phyloP scores from a whole-genome alignment of 495 filamentous ascomycete genomes.

The Thermothielavioides terrestris region DNA sequence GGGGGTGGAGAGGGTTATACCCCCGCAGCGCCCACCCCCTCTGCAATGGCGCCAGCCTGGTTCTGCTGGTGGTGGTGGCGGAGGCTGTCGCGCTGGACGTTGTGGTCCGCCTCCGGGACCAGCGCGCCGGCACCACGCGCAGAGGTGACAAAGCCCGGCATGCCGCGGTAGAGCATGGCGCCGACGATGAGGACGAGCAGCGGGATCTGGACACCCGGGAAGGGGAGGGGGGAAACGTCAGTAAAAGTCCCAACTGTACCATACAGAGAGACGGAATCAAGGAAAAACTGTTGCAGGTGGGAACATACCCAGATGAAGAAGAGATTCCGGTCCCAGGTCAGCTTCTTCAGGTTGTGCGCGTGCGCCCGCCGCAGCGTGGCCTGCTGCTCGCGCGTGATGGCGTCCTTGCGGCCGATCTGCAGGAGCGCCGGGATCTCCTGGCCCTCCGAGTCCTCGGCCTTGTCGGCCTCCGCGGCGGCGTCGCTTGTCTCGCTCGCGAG shows the following conservation, averaged over 20 bases:
- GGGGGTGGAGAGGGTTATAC: too few relatives aligned
- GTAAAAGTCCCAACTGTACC: too few relatives aligned
- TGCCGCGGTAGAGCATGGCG: constrained; percentile 17
- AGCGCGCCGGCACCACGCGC: too few relatives aligned
- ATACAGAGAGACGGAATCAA: constrained; percentile 21
- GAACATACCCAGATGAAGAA: constrained; percentile 74
- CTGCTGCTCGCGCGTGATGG: constrained; percentile 62
- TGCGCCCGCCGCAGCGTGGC: constrained; percentile 63
- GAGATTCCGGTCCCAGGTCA: constrained; percentile 67
- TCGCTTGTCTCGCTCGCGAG: not conserved
- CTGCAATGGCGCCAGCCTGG: too few relatives aligned
- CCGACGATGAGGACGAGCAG: constrained; percentile 18
- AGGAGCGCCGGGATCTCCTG: constrained; percentile 35
- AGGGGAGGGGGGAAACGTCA: too few relatives aligned
- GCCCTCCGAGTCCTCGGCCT: not conserved
- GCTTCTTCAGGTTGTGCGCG: constrained; percentile 63
- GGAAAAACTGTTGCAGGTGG: not conserved
- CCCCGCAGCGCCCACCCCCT: too few relatives aligned
- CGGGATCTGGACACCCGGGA: constrained; percentile 35
- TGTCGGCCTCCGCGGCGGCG: constrained; percentile 14
- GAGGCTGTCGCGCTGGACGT: too few relatives aligned
- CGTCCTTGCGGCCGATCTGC: constrained; percentile 43
- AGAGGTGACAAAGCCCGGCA: constrained; percentile 12
- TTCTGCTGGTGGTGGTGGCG: too few relatives aligned
- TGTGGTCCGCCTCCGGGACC: too few relatives aligned